Base-by-base conservation (phyloP, 2,329 filamentous ascomycete genomes). In the Botrytis aclada region DNA sequence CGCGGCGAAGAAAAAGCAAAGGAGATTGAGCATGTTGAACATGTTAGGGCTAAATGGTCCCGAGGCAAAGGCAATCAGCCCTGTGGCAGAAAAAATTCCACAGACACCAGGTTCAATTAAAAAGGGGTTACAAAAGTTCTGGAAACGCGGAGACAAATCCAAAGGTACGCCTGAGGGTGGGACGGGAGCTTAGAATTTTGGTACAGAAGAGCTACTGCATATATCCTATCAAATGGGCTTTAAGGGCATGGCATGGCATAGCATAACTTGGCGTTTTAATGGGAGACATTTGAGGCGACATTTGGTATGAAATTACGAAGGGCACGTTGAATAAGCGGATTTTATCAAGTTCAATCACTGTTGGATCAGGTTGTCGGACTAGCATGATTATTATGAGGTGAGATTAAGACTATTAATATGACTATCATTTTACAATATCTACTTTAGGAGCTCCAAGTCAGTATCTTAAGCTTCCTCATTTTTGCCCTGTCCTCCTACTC, bases 21-120 rank as follows among this genome's bases (percentile, higher is more conserved):
- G 79, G 54, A 79, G 77, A 45, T 56, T 79, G 58, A 80, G 79
- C 70, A 72, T 80, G n/a, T 77, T 78, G 12, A 74, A 74, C 43
- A 72, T 80, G 4, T 77, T 80, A 41, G 78, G 79, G 4, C 45
- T 78, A 34, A 76, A 76, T 34, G 74, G 47, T 20, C 56, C 75
- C 14, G 72, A 62, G 43, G 39, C 63, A 12, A 74, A 73, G 45
- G 56, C 5, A 14, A 25, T 37, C 14, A 73, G 67, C 8, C 70
- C 71, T 16, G 56, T 58, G 5, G 62, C 10, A 34, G 73, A 70
- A 47, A 74, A 67, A 45, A 75, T 51, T 60, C 65, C 47, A 25
- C 74, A 58, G 63, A 43, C 47, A 18, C 65, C 47, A 22, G 16
- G 14, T 32, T 34, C 47, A 25, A 69, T 69, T 20, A 69, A 56